A percentile compares a stretch with the other conserved stretches of the same genome.
phyloP scores from a whole-genome alignment of 768 basidiomycete genomes.

The Pholiota molesta region DNA sequence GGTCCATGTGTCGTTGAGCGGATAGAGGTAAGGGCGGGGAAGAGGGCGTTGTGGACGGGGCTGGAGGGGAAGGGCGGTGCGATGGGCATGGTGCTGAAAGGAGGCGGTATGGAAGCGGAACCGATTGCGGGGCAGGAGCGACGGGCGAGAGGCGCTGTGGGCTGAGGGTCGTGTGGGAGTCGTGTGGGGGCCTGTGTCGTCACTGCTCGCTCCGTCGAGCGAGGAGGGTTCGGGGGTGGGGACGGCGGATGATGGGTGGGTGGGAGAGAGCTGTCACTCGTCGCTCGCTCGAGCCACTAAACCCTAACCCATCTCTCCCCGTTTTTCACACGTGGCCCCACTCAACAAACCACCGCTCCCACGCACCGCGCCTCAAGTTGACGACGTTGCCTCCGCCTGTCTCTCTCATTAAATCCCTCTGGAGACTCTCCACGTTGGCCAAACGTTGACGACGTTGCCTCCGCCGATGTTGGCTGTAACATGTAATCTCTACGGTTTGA shows the following conservation, averaged over 20 bases:
- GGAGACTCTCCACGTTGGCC: no score
- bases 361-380: no score
- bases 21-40: slow-evolving; percentile 76
- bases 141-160: no score
- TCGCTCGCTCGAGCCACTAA: not conserved
- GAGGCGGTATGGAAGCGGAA: not conserved
- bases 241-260: not conserved
- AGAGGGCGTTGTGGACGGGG: slow-evolving; percentile 21
- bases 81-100: not conserved
- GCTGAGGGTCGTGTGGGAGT: not conserved
- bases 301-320: not conserved
- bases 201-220: not conserved
- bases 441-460: no score
- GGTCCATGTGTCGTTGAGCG: slow-evolving; percentile 91
- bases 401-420: no score
- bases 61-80: not conserved
- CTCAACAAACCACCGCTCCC: not conserved
- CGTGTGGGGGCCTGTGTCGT: not conserved
- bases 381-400: no score
- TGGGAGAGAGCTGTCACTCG: not conserved
- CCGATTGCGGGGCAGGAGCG: not conserved
- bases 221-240: not conserved
- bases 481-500: no score
- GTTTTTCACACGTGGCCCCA: not conserved
- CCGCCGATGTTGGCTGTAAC: no score